A percentile compares a stretch with the other conserved stretches of the same genome.
Conservation (phyloP, 2,329 filamentous ascomycete genomes). For the Penicillium sclerotigenum region DNA sequence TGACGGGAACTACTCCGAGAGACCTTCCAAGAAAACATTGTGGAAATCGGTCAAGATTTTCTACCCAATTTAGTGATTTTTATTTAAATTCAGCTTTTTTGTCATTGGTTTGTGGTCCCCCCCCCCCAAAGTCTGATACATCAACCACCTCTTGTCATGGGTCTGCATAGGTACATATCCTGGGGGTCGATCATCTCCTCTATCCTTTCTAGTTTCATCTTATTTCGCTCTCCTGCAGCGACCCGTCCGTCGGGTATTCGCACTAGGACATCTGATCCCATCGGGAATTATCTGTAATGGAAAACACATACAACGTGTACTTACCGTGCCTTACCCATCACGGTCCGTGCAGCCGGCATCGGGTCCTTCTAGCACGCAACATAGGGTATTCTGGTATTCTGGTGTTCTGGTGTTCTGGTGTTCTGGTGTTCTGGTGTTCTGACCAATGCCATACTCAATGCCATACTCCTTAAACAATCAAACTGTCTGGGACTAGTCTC, state of each 20-base stretch:
- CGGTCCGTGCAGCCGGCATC: slow-evolving; percentile 25
- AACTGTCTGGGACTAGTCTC: slow-evolving; percentile 23
- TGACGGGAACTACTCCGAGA: slow-evolving; percentile 14
- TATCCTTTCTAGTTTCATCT: slow-evolving; percentile 36
- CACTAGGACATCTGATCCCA: slow-evolving; percentile 32
- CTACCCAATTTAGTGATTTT: slow-evolving; percentile 9
- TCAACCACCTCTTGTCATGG: slow-evolving; percentile 30
- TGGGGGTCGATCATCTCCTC: slow-evolving; percentile 32
- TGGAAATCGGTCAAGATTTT: slow-evolving; percentile 13
- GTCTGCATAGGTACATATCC: slow-evolving; percentile 33
- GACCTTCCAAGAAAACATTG: slow-evolving; percentile 17
- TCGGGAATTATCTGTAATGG: slow-evolving; percentile 24
- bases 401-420: too few species aligned
- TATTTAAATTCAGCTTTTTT: not conserved
- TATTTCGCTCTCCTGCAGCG: slow-evolving; percentile 34
- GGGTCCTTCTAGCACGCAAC: slow-evolving; percentile 29
- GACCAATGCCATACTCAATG: slow-evolving; percentile 32
- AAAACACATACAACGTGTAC: slow-evolving; percentile 16
- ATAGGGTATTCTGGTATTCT: slow-evolving; percentile 23
- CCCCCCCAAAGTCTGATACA: slow-evolving; percentile 28
- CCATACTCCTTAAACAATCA: slow-evolving; percentile 27
- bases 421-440: too few species aligned
- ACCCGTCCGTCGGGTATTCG: slow-evolving; percentile 34
- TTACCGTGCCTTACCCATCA: slow-evolving; percentile 20
- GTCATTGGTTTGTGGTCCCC: slow-evolving; percentile 28